phyloP scores from a whole-genome alignment of 23 red algal species.

The Chondrus crispus region DNA sequence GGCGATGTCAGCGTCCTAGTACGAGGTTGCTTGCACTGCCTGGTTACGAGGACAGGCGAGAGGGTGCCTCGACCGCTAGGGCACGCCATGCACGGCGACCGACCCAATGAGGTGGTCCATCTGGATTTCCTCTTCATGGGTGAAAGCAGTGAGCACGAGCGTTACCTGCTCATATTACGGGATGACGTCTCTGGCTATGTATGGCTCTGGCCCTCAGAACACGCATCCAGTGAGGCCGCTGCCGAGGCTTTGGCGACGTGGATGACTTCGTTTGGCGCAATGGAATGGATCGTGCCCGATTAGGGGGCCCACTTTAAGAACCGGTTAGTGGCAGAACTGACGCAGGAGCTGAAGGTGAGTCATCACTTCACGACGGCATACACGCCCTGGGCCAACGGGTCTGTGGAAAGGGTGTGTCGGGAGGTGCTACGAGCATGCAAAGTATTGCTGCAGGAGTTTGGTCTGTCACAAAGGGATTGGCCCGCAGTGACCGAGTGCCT shows the following conservation, averaged over 20 bases:
- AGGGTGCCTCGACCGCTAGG: background rate
- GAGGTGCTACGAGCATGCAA: background rate
- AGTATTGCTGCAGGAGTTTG: background rate
- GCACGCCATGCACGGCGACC: background rate
- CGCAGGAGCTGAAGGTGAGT: background rate
- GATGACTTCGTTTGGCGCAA: background rate
- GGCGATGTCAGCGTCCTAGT: background rate
- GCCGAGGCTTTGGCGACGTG: background rate
- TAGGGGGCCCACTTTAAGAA: background rate
- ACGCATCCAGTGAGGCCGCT: background rate
- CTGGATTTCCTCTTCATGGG: conserved; percentile 19
- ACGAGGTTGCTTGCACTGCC: conserved; percentile 19
- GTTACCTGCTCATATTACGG: background rate
- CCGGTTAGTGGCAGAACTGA: background rate
- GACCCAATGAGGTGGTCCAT: background rate
- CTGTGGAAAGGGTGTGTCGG: background rate
- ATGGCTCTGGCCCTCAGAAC: background rate
- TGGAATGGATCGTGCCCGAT: no score
- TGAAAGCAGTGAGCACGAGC: background rate
- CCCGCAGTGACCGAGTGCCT: background rate
- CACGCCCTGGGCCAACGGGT: background rate
- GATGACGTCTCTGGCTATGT: background rate
- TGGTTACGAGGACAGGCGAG: background rate
- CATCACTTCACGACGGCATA: background rate
- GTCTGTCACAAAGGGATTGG: background rate